phyloP scores from a whole-genome alignment of 129 eudicot genomes.

The Helichrysum umbraculigerum region DNA sequence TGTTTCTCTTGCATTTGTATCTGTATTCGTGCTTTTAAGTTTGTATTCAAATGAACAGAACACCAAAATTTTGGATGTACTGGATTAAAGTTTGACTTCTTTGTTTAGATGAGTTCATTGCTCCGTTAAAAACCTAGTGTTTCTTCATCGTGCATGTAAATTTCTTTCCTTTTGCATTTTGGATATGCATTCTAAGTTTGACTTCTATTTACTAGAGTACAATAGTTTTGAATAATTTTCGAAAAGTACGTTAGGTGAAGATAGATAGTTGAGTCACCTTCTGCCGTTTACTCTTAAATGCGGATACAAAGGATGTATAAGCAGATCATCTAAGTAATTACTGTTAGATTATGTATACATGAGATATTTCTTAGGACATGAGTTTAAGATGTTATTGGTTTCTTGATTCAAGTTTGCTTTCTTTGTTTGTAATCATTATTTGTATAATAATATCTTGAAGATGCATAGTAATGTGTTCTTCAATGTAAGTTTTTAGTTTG shows the following conservation, averaged over 20 bases:
- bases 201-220: neutral
- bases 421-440: constrained; percentile 8
- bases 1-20: constrained; percentile 17
- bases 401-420: constrained; percentile 10
- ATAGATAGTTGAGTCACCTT: constrained; percentile 3
- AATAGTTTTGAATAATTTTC: neutral
- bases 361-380: neutral
- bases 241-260: neutral
- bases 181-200: neutral
- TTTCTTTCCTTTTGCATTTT: neutral
- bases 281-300: no score
- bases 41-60: neutral
- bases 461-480: constrained; percentile 7
- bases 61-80: constrained; percentile 1
- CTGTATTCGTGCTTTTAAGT: constrained; percentile 17
- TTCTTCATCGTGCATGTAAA: neutral
- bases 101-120: neutral
- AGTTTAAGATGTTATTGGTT: neutral
- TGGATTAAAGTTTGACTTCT: neutral
- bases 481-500: neutral
- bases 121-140: neutral
- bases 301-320: neutral
- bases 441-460: constrained; percentile 1
- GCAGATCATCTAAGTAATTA: no score
- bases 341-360: neutral